Evolutionary conservation across 2,329 filamentous ascomycete species (phyloP).

Genomic region (Trichoderma koningii): DNA sequence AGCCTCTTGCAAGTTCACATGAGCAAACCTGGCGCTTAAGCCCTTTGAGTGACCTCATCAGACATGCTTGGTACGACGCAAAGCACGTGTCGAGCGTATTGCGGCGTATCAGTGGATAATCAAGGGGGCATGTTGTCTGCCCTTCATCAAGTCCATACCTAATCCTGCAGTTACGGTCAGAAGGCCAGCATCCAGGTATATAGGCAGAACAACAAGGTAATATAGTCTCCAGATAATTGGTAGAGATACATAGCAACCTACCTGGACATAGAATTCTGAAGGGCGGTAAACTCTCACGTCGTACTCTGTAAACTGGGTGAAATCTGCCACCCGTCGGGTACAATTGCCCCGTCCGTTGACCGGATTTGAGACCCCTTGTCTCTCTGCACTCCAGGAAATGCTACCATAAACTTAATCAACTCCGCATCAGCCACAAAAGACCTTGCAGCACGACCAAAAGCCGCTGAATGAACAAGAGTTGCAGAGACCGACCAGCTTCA

Average conservation of each 20-base stretch:
- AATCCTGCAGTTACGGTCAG: no score
- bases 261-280: no score
- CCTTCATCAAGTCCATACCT: background rate
- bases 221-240: no score
- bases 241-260: no score
- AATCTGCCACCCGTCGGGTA: conserved; percentile 5
- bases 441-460: background rate
- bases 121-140: background rate
- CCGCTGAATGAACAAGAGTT: no score
- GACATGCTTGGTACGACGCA: background rate
- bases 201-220: background rate
- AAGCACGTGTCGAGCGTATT: background rate
- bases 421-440: conserved; percentile 10
- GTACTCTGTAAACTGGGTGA: no score
- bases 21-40: background rate
- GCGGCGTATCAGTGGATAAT: background rate
- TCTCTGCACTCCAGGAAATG: conserved; percentile 22
- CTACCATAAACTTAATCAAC: conserved; percentile 16
- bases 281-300: no score
- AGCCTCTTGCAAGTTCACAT: background rate
- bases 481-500: background rate
- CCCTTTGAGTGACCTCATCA: background rate
- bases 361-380: conserved; percentile 5
- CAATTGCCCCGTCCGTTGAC: conserved; percentile 6
- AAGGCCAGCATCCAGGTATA: no score